Evolutionary conservation across 768 basidiomycete genomes (phyloP).

Genomic region (Rossbeevera mucosa): DNA sequence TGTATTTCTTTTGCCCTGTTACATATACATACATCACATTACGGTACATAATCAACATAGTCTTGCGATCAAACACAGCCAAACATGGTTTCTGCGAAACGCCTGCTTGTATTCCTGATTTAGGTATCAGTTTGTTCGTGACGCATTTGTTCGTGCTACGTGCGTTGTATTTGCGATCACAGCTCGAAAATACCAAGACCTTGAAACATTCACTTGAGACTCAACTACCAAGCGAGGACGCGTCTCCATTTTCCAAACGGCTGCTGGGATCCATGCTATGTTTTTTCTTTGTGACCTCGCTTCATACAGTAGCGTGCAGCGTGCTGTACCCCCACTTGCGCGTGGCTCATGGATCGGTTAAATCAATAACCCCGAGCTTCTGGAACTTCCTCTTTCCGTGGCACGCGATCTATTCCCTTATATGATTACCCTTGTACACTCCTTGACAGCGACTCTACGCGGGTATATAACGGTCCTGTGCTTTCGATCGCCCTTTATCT

Average conservation of each 20-base stretch:
- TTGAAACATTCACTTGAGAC: neutral
- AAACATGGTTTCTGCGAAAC: conserved; percentile 9
- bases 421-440: conserved; percentile 18
- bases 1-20: neutral
- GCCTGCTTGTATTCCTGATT: conserved; percentile 29
- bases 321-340: neutral
- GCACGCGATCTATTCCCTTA: conserved; percentile 1
- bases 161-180: conserved; percentile 6
- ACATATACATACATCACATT: conserved; percentile 19
- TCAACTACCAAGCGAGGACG: neutral
- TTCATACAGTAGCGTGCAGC: neutral
- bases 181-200: conserved; percentile 14
- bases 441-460: neutral
- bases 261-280: no score
- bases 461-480: neutral
- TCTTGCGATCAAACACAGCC: conserved; percentile 6
- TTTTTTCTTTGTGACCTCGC: neutral
- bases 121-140: conserved; percentile 23
- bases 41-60: neutral
- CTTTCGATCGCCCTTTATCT: neutral
- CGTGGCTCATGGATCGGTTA: neutral
- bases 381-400: neutral
- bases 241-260: neutral
- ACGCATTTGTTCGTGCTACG: neutral
- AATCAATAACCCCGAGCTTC: neutral